Conservation (phyloP, 495 filamentous ascomycete species). For the Hypoxylon trugodes region DNA sequence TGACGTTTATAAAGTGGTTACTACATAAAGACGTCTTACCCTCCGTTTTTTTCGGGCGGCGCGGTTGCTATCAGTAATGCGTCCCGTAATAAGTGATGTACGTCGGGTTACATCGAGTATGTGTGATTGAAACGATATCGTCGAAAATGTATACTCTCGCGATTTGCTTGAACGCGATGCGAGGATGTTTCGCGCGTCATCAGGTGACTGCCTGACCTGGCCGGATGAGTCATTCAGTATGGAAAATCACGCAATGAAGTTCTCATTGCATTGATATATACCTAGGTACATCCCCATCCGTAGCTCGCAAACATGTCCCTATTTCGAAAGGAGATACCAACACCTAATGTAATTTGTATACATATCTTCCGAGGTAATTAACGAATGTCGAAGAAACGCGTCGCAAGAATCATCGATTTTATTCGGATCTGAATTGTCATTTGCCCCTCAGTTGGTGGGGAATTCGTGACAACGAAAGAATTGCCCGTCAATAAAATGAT, state of each 20-base stretch:
- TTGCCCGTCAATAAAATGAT: not conserved
- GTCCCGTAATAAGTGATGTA: not conserved
- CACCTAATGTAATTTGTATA: not conserved
- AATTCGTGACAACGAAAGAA: constrained; percentile 25
- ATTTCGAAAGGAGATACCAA: not conserved
- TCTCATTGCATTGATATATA: not conserved
- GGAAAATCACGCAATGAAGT: constrained; percentile 10
- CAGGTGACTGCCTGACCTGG: constrained; percentile 25
- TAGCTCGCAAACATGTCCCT: not conserved
- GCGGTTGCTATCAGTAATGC: not conserved
- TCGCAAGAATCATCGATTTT: not conserved
- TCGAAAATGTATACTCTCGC: no score
- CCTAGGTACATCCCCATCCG: not conserved
- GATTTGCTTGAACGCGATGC: constrained; percentile 5
- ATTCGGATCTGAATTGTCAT: constrained; percentile 2
- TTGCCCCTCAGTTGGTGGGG: constrained; percentile 8
- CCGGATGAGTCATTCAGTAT: constrained; percentile 3
- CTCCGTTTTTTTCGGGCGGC: not conserved
- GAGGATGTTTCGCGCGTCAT: constrained; percentile 25
- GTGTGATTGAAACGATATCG: no score
- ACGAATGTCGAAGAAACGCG: constrained; percentile 17
- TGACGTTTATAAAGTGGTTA: not conserved
- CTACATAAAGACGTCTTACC: not conserved
- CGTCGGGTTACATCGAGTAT: no score
- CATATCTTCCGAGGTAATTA: not conserved